A percentile compares a stretch with the other conserved stretches of the same genome.
Conservation (phyloP, 208 protist genomes). For the Vickermania spadyakhi region DNA sequence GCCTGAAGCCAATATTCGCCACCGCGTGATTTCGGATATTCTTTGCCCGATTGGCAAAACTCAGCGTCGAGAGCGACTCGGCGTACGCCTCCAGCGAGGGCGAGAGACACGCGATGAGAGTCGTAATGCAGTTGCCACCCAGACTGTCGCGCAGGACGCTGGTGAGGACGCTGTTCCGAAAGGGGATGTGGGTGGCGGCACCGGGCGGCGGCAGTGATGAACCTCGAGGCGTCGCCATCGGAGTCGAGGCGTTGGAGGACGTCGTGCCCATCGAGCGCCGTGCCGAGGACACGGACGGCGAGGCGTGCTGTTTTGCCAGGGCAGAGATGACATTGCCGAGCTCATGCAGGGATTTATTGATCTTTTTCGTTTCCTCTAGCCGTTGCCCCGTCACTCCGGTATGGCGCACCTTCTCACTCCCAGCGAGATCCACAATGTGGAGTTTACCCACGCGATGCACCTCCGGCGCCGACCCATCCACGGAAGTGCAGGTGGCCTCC, state of each 20-base stretch:
- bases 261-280: conserved; percentile 6
- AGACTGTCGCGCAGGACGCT: conserved; percentile 68
- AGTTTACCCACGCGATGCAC: conserved; percentile 73
- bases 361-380: conserved; percentile 80
- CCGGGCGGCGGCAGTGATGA: background rate
- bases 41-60: conserved; percentile 78
- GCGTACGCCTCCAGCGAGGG: conserved; percentile 53
- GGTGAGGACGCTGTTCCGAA: conserved; percentile 84
- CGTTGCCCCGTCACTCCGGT: conserved; percentile 69
- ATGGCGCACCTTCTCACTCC: conserved; percentile 75
- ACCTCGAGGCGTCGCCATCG: background rate
- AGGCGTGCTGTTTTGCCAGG: conserved; percentile 12
- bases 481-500: conserved; percentile 37
- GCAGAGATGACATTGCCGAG: conserved; percentile 58
- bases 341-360: conserved; percentile 48
- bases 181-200: conserved; percentile 60
- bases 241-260: conserved; percentile 2
- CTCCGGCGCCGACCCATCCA: conserved; percentile 4
- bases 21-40: conserved; percentile 57
- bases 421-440: conserved; percentile 92
- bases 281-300: background rate
- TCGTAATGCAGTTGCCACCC: conserved; percentile 90
- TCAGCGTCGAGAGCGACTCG: conserved; percentile 75
- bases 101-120: conserved; percentile 45
- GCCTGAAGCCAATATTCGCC: conserved; percentile 30